Evolutionary conservation across 768 basidiomycete genomes (phyloP).

Genomic region (Coprinopsis sp.): DNA sequence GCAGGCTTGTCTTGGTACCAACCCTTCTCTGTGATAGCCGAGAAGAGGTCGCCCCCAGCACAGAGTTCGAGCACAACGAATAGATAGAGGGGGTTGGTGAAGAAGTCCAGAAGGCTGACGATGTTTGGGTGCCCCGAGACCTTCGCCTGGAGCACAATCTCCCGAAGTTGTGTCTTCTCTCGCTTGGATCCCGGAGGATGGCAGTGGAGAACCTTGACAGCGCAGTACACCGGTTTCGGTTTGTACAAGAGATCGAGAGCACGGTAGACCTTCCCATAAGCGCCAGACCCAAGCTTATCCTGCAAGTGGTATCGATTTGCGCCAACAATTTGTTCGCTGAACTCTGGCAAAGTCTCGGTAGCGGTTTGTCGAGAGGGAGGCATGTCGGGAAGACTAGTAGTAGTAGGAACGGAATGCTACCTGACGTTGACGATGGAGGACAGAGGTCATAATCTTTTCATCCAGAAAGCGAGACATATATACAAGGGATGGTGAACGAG

Average conservation of each 20-base stretch:
- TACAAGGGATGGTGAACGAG: neutral
- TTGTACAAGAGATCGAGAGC: conserved; percentile 49
- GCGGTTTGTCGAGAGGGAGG: conserved; percentile 34
- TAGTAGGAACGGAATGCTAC: neutral
- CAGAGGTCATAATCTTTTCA: neutral
- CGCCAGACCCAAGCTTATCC: conserved; percentile 64
- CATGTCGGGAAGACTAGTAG: conserved; percentile 30
- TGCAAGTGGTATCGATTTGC: conserved; percentile 57
- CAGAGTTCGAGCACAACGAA: conserved; percentile 65
- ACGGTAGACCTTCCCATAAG: conserved; percentile 75
- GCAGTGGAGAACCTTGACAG: conserved; percentile 73
- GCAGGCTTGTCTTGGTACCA: conserved; percentile 53
- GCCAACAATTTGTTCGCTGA: conserved; percentile 48
- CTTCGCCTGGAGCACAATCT: conserved; percentile 54
- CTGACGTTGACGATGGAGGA: neutral
- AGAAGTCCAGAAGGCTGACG: conserved; percentile 60
- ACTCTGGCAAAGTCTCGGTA: conserved; percentile 44
- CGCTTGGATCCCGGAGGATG: conserved; percentile 49
- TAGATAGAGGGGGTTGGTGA: conserved; percentile 55
- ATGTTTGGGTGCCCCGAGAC: conserved; percentile 59
- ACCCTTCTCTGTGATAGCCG: conserved; percentile 54
- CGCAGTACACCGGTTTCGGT: conserved; percentile 43
- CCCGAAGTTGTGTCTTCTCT: conserved; percentile 59
- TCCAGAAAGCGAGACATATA: neutral
- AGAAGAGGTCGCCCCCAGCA: conserved; percentile 63